Evolutionary conservation across 441 rosid species (phyloP), one percentile per base, ranked within the genome.

Genomic region (Populus hybrid): DNA sequence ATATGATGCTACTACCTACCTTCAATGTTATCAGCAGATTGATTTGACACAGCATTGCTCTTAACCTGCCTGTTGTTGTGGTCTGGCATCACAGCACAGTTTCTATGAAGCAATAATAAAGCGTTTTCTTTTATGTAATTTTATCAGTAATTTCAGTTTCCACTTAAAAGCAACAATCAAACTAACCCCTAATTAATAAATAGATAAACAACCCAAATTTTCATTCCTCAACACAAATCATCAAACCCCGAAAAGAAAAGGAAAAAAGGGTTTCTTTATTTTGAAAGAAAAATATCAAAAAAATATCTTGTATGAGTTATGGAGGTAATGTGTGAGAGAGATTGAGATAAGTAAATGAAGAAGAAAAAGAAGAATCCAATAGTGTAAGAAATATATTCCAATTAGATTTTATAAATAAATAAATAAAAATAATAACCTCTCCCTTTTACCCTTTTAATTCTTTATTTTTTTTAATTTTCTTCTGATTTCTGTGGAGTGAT

Each of bases 1-100:
- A 34, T 5, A 30, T 30, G 32, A 19, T 50, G 81, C 73, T 87
- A 50, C 59, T 50, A 50, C 59, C 59, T 50, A 87, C 93, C 93
- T 86, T 88, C 84, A 73, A 87, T 83, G 77, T 85, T 83, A 21
- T 84, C 95, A 73, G 88, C 72, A 75, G 93, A 87, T 78, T 83
- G 90, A 87, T 81, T 82, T 19, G 91, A 81, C 23, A 80, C 85
- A 73, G 83, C 80, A 85, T 87, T 87, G 89, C 73, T 30, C 32
- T 30, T 30, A 3, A 30, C 4, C 32, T 30, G 32, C 32, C 32
- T 30, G 32, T 30, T 30, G 32, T 30, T 30, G 0, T 30, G 32
- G 32, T 30, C 32, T 30, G 32, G 32, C 32, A 30, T 30, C 32
- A 30, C 32, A 30, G 32, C 32, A 30, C 32, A 30, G 32, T 30